Percentiles rank a stretch among this genome's conserved stretches.
These are phyloP conservation scores for Paramecium octaurelia DNA, from an alignment of 73 alveolate species.

Conservation along the genomic window DNA sequence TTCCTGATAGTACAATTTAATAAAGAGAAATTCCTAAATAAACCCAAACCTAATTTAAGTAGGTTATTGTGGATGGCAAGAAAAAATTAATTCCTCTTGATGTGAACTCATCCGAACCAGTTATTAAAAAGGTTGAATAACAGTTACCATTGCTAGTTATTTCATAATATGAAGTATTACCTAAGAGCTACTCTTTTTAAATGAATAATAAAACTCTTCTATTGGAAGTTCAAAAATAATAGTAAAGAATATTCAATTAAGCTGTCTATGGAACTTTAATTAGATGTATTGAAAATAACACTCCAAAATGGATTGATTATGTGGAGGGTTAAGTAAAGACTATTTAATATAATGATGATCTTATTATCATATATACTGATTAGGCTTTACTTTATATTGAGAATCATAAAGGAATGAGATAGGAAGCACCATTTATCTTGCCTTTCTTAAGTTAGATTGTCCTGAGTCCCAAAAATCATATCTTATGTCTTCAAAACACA, in stretches of 20 bases:
- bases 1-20: neutral
- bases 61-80: conserved; percentile 43
- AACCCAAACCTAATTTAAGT: conserved; percentile 12
- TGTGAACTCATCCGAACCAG: neutral
- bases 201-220: neutral
- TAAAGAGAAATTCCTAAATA: neutral
- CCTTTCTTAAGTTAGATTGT: conserved; percentile 35
- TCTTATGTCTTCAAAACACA: conserved; percentile 23
- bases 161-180: neutral
- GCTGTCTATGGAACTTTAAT: neutral
- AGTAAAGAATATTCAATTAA: neutral
- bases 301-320: conserved; percentile 46
- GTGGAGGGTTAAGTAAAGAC: conserved; percentile 46
- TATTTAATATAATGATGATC: neutral
- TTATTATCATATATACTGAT: conserved; percentile 34
- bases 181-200: neutral
- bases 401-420: conserved; percentile 33
- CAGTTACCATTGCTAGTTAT: neutral
- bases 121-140: neutral
- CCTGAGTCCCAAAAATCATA: conserved; percentile 29
- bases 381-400: conserved; percentile 23
- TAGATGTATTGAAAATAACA: neutral
- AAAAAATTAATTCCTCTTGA: conserved; percentile 48
- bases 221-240: conserved; percentile 25
- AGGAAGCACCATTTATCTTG: conserved; percentile 22